These are phyloP conservation scores for Clitopilus hobsonii DNA, from an alignment of 768 basidiomycete species.

Conservation along the genomic window DNA sequence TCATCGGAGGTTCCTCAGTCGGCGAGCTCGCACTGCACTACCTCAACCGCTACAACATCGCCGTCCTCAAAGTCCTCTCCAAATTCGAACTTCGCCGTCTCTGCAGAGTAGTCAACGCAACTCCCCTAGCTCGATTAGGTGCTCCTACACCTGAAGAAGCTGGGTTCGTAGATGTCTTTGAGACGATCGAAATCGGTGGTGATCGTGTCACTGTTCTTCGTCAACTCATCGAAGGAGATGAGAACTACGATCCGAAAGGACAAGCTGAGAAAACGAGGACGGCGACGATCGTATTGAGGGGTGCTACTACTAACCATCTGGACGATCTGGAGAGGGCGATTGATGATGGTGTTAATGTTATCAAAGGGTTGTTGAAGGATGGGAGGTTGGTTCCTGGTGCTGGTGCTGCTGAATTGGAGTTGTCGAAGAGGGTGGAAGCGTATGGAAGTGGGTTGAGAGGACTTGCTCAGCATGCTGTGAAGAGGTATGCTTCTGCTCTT, in stretches of 20 bases:
- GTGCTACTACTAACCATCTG: constrained; percentile 89
- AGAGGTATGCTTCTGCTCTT: constrained; percentile 81
- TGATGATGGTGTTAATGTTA: constrained; percentile 95
- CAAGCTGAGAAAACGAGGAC: constrained; percentile 75
- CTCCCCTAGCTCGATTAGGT: constrained; percentile 92
- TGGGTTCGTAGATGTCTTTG: constrained; percentile 89
- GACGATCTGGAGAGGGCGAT: constrained; percentile 96
- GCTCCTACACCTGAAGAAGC: constrained; percentile 96
- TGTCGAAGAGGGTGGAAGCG: constrained; percentile 77
- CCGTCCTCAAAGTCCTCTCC: constrained; percentile 94
- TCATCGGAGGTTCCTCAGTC: constrained; percentile 89
- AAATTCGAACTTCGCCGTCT: constrained; percentile 96
- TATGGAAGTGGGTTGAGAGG: constrained; percentile 90
- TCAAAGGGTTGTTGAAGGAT: constrained; percentile 91
- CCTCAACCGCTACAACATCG: constrained; percentile 89
- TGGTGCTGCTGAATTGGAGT: constrained; percentile 90
- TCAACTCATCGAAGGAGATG: constrained; percentile 67
- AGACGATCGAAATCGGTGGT: constrained; percentile 94
- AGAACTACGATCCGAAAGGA: constrained; percentile 48
- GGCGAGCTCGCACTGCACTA: constrained; percentile 97
- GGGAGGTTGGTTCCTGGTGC: constrained; percentile 88
- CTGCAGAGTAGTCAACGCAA: constrained; percentile 94
- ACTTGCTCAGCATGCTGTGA: constrained; percentile 89
- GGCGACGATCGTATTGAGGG: constrained; percentile 92
- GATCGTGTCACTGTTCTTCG: constrained; percentile 96